phyloP scores from a whole-genome alignment of 2,329 filamentous ascomycete species.

The Paradendryphiella salina region DNA sequence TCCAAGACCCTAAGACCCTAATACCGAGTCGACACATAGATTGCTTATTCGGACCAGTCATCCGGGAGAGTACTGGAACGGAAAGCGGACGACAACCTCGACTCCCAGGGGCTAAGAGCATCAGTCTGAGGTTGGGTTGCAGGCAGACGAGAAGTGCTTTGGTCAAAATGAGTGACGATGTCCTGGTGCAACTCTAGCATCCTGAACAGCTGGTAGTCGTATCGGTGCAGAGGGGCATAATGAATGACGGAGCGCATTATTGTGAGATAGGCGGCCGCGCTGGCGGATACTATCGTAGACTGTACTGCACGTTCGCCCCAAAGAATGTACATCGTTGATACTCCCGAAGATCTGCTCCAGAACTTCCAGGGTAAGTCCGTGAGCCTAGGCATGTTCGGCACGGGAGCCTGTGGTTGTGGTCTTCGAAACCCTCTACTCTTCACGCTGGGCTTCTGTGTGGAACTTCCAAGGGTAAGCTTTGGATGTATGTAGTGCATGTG shows the following conservation, averaged over 20 bases:
- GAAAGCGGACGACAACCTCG: background rate
- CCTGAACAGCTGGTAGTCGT: conserved; percentile 28
- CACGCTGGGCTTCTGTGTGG: no score
- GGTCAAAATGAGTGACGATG: conserved; percentile 22
- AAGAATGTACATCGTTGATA: conserved; percentile 35
- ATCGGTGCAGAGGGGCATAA: conserved; percentile 22
- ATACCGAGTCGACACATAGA: conserved; percentile 32
- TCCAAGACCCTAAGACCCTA: conserved; percentile 30
- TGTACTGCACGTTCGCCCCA: conserved; percentile 23
- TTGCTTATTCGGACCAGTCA: conserved; percentile 16
- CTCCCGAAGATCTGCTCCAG: conserved; percentile 29
- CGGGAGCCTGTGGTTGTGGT: no score
- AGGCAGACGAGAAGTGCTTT: conserved; percentile 3
- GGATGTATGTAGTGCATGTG: no score
- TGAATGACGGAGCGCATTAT: conserved; percentile 34
- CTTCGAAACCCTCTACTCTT: no score
- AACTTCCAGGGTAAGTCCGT: conserved; percentile 23
- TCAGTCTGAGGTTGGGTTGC: background rate
- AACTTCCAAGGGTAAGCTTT: no score
- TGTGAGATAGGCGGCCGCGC: conserved; percentile 16
- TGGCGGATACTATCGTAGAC: conserved; percentile 15
- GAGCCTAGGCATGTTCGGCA: conserved; percentile 16
- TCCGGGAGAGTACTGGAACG: background rate
- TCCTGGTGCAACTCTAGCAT: conserved; percentile 22
- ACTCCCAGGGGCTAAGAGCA: conserved; percentile 11